A percentile compares a stretch with the other conserved stretches of the same genome.
These are phyloP conservation scores for Fusarium verticillioides DNA, from an alignment of 2,329 filamentous ascomycete species.

Conservation along the genomic window DNA sequence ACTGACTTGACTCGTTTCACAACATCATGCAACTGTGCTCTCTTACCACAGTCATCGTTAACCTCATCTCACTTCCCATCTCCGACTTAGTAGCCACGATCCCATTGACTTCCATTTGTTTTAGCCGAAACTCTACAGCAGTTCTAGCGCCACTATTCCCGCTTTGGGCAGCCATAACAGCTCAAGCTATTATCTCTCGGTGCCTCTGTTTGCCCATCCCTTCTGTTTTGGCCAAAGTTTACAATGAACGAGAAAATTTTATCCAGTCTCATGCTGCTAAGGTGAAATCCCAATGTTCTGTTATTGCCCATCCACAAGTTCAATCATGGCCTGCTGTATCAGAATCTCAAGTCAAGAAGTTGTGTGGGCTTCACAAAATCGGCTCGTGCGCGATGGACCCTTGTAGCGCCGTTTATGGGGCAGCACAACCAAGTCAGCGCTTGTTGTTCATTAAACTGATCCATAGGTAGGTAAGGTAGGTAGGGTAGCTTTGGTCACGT, in stretches of 20 bases:
- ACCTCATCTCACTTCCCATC: constrained; percentile 8
- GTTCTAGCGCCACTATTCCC: not conserved
- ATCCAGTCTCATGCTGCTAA: not conserved
- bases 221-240: constrained; percentile 18
- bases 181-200: not conserved
- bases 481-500: not conserved
- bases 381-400: constrained; percentile 31
- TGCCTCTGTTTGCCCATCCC: not conserved
- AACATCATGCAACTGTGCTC: constrained; percentile 7
- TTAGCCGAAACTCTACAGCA: constrained; percentile 9
- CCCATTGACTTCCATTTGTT: not conserved
- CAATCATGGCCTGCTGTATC: not conserved
- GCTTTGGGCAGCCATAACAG: constrained; percentile 25
- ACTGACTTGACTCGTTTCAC: not conserved
- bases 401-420: constrained; percentile 38
- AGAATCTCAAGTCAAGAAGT: constrained; percentile 5
- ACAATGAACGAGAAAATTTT: constrained; percentile 16
- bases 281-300: not conserved
- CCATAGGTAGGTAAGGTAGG: not conserved
- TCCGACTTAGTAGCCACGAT: not conserved
- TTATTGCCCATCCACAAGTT: not conserved
- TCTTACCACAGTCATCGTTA: constrained; percentile 15
- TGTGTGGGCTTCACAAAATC: constrained; percentile 35
- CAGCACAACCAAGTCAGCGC: constrained; percentile 4
- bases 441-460: constrained; percentile 1